These are phyloP conservation scores for Saturnispora sekii DNA, from an alignment of 805 yeast genomes.

Conservation along the genomic window DNA sequence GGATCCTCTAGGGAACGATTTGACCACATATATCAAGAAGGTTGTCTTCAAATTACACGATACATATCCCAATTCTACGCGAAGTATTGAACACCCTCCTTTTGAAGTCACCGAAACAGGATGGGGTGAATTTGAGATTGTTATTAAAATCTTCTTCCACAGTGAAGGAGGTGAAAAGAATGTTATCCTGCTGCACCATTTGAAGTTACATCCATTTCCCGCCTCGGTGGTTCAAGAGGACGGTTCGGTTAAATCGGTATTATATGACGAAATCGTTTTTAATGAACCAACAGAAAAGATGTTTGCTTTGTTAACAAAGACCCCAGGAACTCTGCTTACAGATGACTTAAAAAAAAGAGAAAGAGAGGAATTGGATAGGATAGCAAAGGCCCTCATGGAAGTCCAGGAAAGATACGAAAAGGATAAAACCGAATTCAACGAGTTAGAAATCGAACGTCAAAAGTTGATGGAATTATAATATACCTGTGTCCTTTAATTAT, in stretches of 20 bases:
- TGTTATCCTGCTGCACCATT: constrained; percentile 75
- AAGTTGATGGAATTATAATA: constrained; percentile 14
- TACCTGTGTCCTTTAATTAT: neutral
- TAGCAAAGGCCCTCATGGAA: constrained; percentile 29
- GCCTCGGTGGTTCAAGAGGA: constrained; percentile 23
- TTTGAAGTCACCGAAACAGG: constrained; percentile 95
- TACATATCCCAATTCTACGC: constrained; percentile 78
- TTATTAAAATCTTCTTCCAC: constrained; percentile 76
- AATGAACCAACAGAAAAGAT: constrained; percentile 90
- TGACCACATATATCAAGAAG: constrained; percentile 72
- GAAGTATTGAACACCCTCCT: constrained; percentile 84
- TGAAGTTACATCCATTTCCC: constrained; percentile 80
- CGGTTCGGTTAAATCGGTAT: constrained; percentile 44
- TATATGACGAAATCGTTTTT: constrained; percentile 87
- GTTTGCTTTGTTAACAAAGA: constrained; percentile 64
- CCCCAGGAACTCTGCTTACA: constrained; percentile 46
- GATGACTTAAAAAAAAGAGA: constrained; percentile 41
- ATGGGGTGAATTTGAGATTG: constrained; percentile 98
- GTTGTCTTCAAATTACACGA: constrained; percentile 94
- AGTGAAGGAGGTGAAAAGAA: constrained; percentile 86
- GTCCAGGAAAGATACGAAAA: constrained; percentile 20
- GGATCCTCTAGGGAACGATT: constrained; percentile 73
- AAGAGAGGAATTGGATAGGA: constrained; percentile 51
- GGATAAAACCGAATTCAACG: constrained; percentile 20
- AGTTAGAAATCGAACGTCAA: constrained; percentile 25